These are phyloP conservation scores for Candida sanyiensis DNA, from an alignment of 805 yeast species.

Conservation along the genomic window DNA sequence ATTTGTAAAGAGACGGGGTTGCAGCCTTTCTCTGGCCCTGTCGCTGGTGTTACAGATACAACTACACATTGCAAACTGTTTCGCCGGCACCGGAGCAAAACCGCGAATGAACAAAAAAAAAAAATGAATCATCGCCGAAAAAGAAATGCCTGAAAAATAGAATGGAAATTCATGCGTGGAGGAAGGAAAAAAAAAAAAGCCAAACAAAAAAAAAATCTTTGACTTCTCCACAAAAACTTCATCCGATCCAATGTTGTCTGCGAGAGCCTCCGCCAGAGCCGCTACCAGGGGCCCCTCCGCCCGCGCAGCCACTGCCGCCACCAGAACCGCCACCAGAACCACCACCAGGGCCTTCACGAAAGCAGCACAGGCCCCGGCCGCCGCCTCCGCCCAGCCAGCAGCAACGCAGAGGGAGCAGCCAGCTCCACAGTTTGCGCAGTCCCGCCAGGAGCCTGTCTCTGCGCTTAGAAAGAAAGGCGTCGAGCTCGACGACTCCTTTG, in stretches of 20 bases:
- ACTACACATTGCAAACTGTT: too few relatives aligned
- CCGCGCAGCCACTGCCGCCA: not conserved
- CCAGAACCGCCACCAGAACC: slow-evolving; percentile 8
- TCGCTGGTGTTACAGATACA: too few relatives aligned
- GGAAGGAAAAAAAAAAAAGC: not conserved
- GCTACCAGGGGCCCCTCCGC: not conserved
- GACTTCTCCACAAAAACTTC: not conserved
- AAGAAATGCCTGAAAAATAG: not conserved
- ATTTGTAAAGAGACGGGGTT: too few relatives aligned
- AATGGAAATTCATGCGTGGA: too few relatives aligned
- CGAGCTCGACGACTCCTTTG: slow-evolving; percentile 75
- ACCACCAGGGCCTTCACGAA: slow-evolving; percentile 2
- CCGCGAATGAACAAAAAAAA: too few relatives aligned
- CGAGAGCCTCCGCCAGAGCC: not conserved
- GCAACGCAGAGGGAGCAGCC: slow-evolving; percentile 26
- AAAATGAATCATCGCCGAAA: slow-evolving; percentile 3
- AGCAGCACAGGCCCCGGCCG: slow-evolving; percentile 11
- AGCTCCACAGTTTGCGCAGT: slow-evolving; percentile 25
- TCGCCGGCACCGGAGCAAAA: slow-evolving; percentile 2
- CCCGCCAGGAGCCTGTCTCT: slow-evolving; percentile 5
- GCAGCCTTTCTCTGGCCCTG: too few relatives aligned
- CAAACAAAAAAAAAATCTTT: not conserved
- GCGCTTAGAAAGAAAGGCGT: slow-evolving; percentile 3
- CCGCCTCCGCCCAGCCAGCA: slow-evolving; percentile 12
- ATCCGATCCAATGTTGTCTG: slow-evolving; percentile 1